Conservation (phyloP, 257 asterid genomes). For the Jacaranda mimosifolia region DNA sequence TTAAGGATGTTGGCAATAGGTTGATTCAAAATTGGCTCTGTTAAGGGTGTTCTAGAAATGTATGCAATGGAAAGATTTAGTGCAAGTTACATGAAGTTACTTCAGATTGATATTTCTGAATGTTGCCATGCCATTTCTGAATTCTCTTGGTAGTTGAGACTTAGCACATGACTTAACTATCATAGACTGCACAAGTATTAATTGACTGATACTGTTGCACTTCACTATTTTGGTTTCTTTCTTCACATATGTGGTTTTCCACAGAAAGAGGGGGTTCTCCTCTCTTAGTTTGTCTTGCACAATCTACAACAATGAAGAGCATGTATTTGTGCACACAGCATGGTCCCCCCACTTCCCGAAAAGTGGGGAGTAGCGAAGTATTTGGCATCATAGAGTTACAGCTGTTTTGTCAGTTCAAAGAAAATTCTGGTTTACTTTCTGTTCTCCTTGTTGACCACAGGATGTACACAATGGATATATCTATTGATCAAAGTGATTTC, state of each 20-base stretch:
- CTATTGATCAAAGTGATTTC: constrained; percentile 49
- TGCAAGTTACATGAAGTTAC: not conserved
- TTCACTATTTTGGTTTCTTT: not conserved
- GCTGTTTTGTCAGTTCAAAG: not conserved
- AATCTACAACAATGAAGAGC: too few species aligned
- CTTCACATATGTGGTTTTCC: not conserved
- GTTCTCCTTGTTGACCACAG: constrained; percentile 43
- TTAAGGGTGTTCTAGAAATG: constrained; percentile 9
- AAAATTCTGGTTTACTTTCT: constrained; percentile 9
- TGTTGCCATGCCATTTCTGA: not conserved
- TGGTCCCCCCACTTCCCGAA: too few species aligned
- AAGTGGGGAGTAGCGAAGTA: too few species aligned
- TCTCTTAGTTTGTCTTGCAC: too few species aligned
- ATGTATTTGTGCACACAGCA: too few species aligned
- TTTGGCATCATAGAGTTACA: not conserved
- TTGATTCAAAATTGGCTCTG: not conserved
- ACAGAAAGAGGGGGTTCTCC: not conserved
- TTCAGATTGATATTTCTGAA: not conserved
- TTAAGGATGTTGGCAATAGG: not conserved
- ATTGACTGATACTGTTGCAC: not conserved
- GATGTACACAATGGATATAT: constrained; percentile 56
- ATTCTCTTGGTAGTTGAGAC: not conserved
- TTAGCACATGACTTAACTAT: not conserved
- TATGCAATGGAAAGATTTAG: not conserved
- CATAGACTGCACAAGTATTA: not conserved